Conservation (phyloP, 2,329 filamentous ascomycete genomes). For the Aspergillus floridensis region DNA sequence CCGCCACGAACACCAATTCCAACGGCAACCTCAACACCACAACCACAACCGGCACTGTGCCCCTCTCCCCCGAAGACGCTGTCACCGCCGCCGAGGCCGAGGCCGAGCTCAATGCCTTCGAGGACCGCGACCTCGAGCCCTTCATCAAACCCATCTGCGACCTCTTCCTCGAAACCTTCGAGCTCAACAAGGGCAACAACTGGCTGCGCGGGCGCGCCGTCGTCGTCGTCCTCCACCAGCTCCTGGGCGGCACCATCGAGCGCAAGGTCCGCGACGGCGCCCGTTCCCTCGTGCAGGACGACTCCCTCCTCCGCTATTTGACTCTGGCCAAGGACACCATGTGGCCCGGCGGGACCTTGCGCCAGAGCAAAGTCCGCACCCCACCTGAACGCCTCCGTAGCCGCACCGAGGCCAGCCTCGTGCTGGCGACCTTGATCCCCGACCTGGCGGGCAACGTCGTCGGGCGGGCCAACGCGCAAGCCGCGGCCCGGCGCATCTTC, state of each 20-base stretch:
- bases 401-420: conserved; percentile 79
- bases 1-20: conserved; percentile 53
- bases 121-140: conserved; percentile 82
- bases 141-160: conserved; percentile 99
- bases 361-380: conserved; percentile 58
- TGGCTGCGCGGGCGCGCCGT: conserved; percentile 95
- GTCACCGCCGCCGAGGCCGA: conserved; percentile 72
- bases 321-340: conserved; percentile 69
- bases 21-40: conserved; percentile 36
- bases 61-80: conserved; percentile 47
- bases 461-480: conserved; percentile 84
- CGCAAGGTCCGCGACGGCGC: conserved; percentile 88
- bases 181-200: conserved; percentile 90
- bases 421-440: conserved; percentile 84
- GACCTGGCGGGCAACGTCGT: conserved; percentile 93
- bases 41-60: conserved; percentile 46
- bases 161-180: conserved; percentile 92
- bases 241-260: conserved; percentile 93
- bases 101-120: conserved; percentile 89
- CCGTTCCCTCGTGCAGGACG: conserved; percentile 70
- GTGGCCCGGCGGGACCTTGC: conserved; percentile 65
- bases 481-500: conserved; percentile 82
- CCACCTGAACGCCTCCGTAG: conserved; percentile 73
- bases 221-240: conserved; percentile 91
- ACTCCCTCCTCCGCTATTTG: conserved; percentile 74